Percentiles rank a stretch among this genome's conserved stretches.
Evolutionary conservation across 805 yeast species (phyloP).

Genomic region (Kuraishia hungarica): DNA sequence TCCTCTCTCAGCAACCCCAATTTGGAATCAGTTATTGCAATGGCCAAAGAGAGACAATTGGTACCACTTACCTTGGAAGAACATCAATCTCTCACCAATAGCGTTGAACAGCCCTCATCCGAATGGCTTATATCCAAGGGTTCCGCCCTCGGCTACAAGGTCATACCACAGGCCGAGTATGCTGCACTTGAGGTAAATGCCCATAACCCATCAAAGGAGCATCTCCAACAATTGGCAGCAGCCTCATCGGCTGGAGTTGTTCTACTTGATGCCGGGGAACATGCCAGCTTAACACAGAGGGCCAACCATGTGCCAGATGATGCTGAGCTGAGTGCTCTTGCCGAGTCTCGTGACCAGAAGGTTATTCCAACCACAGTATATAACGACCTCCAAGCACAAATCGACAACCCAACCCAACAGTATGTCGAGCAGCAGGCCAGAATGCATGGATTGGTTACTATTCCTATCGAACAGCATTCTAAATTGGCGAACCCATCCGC

Average conservation of each 20-base stretch:
- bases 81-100: background rate
- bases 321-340: background rate
- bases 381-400: background rate
- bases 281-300: background rate
- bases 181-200: conserved; percentile 1
- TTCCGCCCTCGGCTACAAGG: conserved; percentile 4
- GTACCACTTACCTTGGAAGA: background rate
- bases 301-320: background rate
- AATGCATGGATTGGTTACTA: background rate
- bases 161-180: conserved; percentile 1
- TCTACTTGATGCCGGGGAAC: background rate
- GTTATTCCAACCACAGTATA: conserved; percentile 11
- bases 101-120: conserved; percentile 6
- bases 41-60: background rate
- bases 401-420: background rate
- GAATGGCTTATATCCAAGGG: conserved; percentile 4
- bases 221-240: background rate
- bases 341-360: conserved; percentile 6
- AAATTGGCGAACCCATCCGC: conserved; percentile 3
- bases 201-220: background rate
- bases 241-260: background rate
- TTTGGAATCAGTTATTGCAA: background rate
- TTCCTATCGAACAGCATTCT: conserved; percentile 2
- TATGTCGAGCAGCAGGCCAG: background rate
- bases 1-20: background rate